Evolutionary conservation across 1,139 yeast species (phyloP).

Genomic region (Candida pseudoviswanathii): DNA sequence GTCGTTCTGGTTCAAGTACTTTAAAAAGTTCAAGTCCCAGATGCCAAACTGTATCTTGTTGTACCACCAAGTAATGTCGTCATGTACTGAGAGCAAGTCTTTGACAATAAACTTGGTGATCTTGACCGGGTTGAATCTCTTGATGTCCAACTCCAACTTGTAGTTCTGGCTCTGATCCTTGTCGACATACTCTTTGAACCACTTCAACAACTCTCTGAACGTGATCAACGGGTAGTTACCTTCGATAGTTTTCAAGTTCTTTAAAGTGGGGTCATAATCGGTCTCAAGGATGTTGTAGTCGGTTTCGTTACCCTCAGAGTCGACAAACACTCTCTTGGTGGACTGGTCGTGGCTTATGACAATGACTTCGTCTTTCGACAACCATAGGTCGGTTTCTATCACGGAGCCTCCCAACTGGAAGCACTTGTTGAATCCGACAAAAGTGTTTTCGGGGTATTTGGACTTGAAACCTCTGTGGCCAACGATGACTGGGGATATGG

Average conservation of each 20-base stretch:
- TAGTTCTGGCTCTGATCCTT: conserved; percentile 17
- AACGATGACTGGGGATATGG: conserved; percentile 31
- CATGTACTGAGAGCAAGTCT: conserved; percentile 48
- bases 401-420: conserved; percentile 67
- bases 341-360: conserved; percentile 75
- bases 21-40: conserved; percentile 73
- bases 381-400: conserved; percentile 85
- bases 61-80: conserved; percentile 67
- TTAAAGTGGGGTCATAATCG: conserved; percentile 41
- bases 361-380: conserved; percentile 69
- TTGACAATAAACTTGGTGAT: conserved; percentile 56
- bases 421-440: conserved; percentile 73
- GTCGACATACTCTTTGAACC: conserved; percentile 51
- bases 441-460: conserved; percentile 76
- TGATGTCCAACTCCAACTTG: conserved; percentile 79
- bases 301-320: conserved; percentile 40
- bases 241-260: conserved; percentile 53
- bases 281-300: conserved; percentile 43
- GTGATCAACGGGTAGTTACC: conserved; percentile 65
- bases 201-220: conserved; percentile 57
- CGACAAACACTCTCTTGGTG: conserved; percentile 63
- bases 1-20: conserved; percentile 47
- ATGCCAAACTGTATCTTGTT: conserved; percentile 72
- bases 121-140: conserved; percentile 64
- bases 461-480: conserved; percentile 61